Conservation (phyloP, 139 green algal genomes). For the Coelastrella sp. region DNA sequence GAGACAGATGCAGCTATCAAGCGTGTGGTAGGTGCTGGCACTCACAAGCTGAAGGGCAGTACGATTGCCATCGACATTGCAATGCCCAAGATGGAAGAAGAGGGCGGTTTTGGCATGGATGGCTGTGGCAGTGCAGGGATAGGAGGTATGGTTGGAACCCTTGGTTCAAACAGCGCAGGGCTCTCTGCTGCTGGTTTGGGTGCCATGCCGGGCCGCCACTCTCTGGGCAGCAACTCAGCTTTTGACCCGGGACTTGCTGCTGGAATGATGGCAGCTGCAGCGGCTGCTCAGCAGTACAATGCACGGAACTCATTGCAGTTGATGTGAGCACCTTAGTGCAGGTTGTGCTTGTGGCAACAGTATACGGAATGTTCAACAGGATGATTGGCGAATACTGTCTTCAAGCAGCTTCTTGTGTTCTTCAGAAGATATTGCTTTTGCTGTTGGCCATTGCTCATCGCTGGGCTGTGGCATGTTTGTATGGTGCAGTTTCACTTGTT, state of each 20-base stretch:
- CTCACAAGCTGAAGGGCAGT: conserved; percentile 71
- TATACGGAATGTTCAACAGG: neutral
- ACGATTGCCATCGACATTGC: conserved; percentile 80
- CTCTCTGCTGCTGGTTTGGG: neutral
- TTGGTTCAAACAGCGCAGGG: neutral
- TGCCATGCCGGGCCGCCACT: neutral
- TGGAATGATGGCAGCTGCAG: conserved; percentile 41
- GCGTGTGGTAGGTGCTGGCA: conserved; percentile 71
- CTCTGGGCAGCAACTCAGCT: neutral
- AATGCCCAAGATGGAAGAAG: conserved; percentile 70
- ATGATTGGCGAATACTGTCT: neutral
- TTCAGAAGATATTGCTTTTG: neutral
- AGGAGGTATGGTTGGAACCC: neutral
- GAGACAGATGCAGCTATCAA: conserved; percentile 89
- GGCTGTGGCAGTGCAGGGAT: neutral
- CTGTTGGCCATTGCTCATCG: neutral
- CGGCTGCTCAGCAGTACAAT: conserved; percentile 41
- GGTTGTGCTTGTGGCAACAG: neutral
- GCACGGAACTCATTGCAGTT: conserved; percentile 27
- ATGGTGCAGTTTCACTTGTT: neutral
- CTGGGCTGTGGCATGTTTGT: neutral
- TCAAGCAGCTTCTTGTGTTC: neutral
- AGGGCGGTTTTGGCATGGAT: neutral
- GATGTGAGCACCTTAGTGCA: conserved; percentile 3
- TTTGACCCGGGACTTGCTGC: conserved; percentile 27